Evolutionary conservation across 768 basidiomycete genomes (phyloP).

Genomic region (Naganishia friedmannii): DNA sequence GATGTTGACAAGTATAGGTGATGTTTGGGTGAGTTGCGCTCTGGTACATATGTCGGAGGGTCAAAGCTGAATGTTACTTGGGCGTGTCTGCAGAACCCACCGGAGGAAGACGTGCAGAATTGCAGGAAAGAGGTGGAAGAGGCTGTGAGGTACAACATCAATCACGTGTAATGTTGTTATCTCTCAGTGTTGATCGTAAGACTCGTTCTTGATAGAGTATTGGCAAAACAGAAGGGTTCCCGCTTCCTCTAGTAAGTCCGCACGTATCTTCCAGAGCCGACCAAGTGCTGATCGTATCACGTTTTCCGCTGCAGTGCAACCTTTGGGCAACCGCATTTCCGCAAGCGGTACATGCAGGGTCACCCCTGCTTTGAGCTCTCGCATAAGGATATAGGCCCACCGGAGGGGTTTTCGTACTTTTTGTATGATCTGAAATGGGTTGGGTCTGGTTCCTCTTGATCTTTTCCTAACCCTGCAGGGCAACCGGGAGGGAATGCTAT

Average conservation of each 20-base stretch:
- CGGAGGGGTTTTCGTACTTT: conserved; percentile 51
- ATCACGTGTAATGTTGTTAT: not conserved
- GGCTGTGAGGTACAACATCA: conserved; percentile 41
- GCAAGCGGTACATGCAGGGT: conserved; percentile 47
- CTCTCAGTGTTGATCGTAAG: not conserved
- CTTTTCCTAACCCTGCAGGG: not conserved
- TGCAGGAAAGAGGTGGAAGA: conserved; percentile 48
- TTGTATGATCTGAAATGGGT: conserved; percentile 44
- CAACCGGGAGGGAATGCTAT: not conserved
- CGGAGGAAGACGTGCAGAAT: conserved; percentile 47
- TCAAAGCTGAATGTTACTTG: not conserved
- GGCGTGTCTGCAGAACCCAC: conserved; percentile 43
- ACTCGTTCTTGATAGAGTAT: conserved; percentile 37
- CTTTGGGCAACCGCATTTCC: conserved; percentile 53
- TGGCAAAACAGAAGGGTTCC: conserved; percentile 40
- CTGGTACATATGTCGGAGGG: not conserved
- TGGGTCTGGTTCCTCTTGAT: conserved; percentile 4
- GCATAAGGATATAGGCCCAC: conserved; percentile 45
- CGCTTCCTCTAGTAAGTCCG: conserved; percentile 50
- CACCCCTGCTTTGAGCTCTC: conserved; percentile 40
- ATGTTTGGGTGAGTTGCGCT: conserved; percentile 49
- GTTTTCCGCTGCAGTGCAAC: conserved; percentile 39
- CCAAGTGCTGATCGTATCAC: not conserved
- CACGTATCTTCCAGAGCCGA: not conserved
- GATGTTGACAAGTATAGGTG: conserved; percentile 51